Conservation (phyloP, 345 rosid genomes). For the Murraya koenigii region DNA sequence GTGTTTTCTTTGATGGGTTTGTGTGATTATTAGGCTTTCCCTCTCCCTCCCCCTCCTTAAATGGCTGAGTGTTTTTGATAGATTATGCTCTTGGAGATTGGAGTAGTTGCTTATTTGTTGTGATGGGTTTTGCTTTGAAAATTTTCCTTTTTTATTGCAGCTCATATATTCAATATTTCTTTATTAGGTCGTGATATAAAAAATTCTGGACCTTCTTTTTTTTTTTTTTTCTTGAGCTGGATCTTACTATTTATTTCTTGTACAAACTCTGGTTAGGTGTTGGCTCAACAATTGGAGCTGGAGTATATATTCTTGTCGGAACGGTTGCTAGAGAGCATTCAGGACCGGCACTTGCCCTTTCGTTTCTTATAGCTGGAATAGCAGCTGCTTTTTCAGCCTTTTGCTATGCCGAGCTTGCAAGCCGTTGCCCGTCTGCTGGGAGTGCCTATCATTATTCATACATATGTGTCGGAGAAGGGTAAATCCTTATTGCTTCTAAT, state of each 20-base stretch:
- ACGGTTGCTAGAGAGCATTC: constrained; percentile 97
- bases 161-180: background rate
- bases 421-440: constrained; percentile 98
- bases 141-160: background rate
- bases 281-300: constrained; percentile 97
- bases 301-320: constrained; percentile 93
- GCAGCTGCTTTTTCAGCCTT: constrained; percentile 95
- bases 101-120: background rate
- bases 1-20: background rate
- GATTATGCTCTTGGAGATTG: background rate
- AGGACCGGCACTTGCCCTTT: constrained; percentile 90
- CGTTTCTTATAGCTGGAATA: constrained; percentile 87
- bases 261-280: constrained; percentile 52
- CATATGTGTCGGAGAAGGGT: constrained; percentile 97
- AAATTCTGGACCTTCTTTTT: too few species aligned
- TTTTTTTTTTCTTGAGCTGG: background rate
- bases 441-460: constrained; percentile 98
- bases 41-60: background rate
- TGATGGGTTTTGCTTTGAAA: background rate
- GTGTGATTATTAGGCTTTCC: too few species aligned
- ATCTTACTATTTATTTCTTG: background rate
- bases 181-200: background rate
- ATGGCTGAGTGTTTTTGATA: background rate
- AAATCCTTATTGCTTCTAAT: constrained; percentile 6
- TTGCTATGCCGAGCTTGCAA: constrained; percentile 94